Base-by-base conservation (phyloP, 768 basidiomycete genomes). In the Dentipellis fragilis region DNA sequence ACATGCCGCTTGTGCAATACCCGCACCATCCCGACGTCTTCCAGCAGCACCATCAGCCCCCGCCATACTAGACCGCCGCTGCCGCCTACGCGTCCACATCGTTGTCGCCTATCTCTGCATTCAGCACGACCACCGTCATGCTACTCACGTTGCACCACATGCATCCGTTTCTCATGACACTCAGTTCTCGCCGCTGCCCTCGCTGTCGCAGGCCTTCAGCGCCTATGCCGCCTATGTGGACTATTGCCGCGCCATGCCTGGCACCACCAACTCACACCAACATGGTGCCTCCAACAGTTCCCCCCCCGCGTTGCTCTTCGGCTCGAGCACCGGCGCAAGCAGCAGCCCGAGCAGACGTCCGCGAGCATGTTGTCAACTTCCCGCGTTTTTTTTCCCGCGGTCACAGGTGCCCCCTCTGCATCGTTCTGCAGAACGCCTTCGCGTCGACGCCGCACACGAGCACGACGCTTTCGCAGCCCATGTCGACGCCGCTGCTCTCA, bases 221-320 rank as follows among this genome's bases (percentile, higher is more conserved):
- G 66, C 80, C 1, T 87, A 85, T 59, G 81, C 83, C 75, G n/a
- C n/a, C n/a, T n/a, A n/a, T n/a, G n/a, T n/a, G 0, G 84, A 87
- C 57, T 87, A 83, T 66, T 79, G 80, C 0, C 75, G 77, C 0
- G 74, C 77, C 11, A 75, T 87, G 71, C 84, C 84, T 0, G 83
- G 80, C 23, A 77, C 83, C 0, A 47, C 51, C 5, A 51, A 54
- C 16, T 37, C 52, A 10, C 58, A 58, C 47, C 57, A 60, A n/a
- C 70, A 67, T 57, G 67, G 64, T 40, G 70, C 65, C 54, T 67
- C 69, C 4, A 68, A 67, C 54, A 71, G n/a, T n/a, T n/a, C n/a
- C n/a, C n/a, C n/a, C n/a, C n/a, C n/a, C n/a, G n/a, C n/a, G n/a
- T n/a, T n/a, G n/a, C n/a, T n/a, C n/a, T n/a, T n/a, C n/a, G 68